These are phyloP conservation scores for Gliomastix tumulicola DNA, from an alignment of 2,329 filamentous ascomycete genomes.

Conservation along the genomic window DNA sequence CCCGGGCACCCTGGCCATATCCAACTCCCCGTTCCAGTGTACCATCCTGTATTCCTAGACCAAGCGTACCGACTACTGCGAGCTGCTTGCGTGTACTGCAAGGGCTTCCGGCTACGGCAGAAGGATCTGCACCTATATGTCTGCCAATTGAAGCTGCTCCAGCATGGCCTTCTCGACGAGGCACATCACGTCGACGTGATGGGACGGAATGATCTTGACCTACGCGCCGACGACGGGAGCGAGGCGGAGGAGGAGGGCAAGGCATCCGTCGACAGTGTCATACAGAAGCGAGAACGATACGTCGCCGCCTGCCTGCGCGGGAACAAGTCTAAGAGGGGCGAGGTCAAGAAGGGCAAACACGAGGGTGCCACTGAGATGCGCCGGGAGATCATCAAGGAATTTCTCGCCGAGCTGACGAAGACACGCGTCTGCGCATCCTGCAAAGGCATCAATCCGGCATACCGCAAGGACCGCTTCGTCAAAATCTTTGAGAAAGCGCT, in stretches of 20 bases:
- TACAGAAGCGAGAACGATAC: slow-evolving; percentile 53
- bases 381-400: slow-evolving; percentile 70
- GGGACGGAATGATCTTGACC: slow-evolving; percentile 34
- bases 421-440: slow-evolving; percentile 62
- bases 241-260: slow-evolving; percentile 60
- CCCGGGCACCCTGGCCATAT: slow-evolving; percentile 94
- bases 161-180: slow-evolving; percentile 74
- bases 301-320: slow-evolving; percentile 65
- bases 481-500: slow-evolving; percentile 90
- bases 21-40: slow-evolving; percentile 85
- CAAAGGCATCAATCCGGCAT: slow-evolving; percentile 68
- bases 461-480: slow-evolving; percentile 82
- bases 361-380: slow-evolving; percentile 76
- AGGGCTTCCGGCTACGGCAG: slow-evolving; percentile 73
- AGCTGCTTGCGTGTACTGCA: slow-evolving; percentile 86
- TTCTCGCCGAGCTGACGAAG: slow-evolving; percentile 66
- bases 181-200: slow-evolving; percentile 50
- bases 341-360: slow-evolving; percentile 62
- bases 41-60: slow-evolving; percentile 95
- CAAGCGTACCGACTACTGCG: slow-evolving; percentile 80
- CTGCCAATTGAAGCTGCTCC: slow-evolving; percentile 80
- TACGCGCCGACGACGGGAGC: slow-evolving; percentile 28
- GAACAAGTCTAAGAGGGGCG: slow-evolving; percentile 41
- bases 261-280: slow-evolving; percentile 41
- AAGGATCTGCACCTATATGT: slow-evolving; percentile 70